Base-by-base conservation (phyloP, 2,329 filamentous ascomycete species). In the Neospermospora avenae region DNA sequence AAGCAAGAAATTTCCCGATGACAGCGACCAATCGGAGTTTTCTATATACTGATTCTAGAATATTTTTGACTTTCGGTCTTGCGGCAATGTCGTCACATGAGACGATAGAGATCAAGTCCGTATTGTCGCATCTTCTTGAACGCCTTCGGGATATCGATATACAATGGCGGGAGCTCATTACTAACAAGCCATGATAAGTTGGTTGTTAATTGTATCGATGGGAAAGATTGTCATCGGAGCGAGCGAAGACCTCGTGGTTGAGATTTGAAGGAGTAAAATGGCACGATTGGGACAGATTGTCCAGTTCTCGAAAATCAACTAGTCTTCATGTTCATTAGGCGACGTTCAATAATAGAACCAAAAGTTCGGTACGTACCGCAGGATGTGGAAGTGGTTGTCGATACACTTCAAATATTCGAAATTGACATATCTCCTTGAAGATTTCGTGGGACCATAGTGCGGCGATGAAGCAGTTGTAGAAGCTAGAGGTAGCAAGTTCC, bases 381-480 rank as follows among this genome's bases (percentile, higher is more conserved):
- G 14, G 39, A 39, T 31, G 49, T 52, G 18, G 31, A 39, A n/a
- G 16, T 5, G 31, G n/a, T 11, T 52, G 49, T 52, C 22, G 18
- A 18, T 25, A 24, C 28, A 10, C 13, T 16, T 14, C 48, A 14
- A 51, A 51, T 18, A 18, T 49, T 11, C 25, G 25, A 52, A 37
- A 18, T 39, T 18, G 13, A 34, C 14, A 13, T 37, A 42, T 48
- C 41, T 48, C 56, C 44, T 41, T n/a, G 6, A 4, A 52, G 37
- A 58, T 59, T 44, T 55, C 56, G 52, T 59, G 44, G 35, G 59
- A 58, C 44, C 48, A 46, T 52, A 45, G 46, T 28, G 16, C 37
- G 49, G 10, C 28, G 37, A 22, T 28, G 11, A 45, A 34, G 39
- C 10, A 28, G 22, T 41, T 61, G 54, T 31, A 51, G 28, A 24